A percentile compares a stretch with the other conserved stretches of the same genome.
Conservation (phyloP, 768 basidiomycete genomes). For the Termitomyces sp. region DNA sequence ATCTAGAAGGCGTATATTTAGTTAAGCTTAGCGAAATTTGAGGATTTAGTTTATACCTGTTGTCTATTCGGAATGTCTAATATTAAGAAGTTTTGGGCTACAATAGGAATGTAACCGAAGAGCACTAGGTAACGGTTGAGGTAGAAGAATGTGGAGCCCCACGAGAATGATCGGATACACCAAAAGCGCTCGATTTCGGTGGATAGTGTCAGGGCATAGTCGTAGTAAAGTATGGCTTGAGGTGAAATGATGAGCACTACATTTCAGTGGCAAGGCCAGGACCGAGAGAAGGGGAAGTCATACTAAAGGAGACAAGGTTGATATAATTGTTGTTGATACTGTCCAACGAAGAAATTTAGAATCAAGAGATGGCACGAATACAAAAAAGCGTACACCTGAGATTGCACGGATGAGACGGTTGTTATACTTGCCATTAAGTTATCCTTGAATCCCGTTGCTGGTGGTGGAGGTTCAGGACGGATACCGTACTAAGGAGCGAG, state of each 20-base stretch:
- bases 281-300: background rate
- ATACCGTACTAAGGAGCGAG: background rate
- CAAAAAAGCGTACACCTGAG: background rate
- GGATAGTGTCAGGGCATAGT: constrained; percentile 43
- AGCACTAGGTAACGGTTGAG: constrained; percentile 40
- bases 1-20: background rate
- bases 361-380: background rate
- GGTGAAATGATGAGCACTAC: background rate
- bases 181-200: constrained; percentile 45
- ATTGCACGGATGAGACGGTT: background rate
- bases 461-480: background rate
- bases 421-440: background rate
- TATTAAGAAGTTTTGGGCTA: constrained; percentile 28
- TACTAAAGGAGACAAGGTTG: constrained; percentile 16
- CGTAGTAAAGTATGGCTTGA: constrained; percentile 41
- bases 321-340: constrained; percentile 13
- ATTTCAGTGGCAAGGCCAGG: too few relatives aligned
- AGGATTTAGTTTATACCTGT: constrained; percentile 15
- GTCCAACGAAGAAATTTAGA: background rate
- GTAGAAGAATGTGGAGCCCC: constrained; percentile 37
- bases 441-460: background rate
- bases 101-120: constrained; percentile 33
- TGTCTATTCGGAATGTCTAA: constrained; percentile 18
- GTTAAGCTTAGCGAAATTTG: background rate
- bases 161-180: constrained; percentile 25